These are phyloP conservation scores for Colletotrichum lentis DNA, from an alignment of 2,329 filamentous ascomycete genomes.

Conservation along the genomic window DNA sequence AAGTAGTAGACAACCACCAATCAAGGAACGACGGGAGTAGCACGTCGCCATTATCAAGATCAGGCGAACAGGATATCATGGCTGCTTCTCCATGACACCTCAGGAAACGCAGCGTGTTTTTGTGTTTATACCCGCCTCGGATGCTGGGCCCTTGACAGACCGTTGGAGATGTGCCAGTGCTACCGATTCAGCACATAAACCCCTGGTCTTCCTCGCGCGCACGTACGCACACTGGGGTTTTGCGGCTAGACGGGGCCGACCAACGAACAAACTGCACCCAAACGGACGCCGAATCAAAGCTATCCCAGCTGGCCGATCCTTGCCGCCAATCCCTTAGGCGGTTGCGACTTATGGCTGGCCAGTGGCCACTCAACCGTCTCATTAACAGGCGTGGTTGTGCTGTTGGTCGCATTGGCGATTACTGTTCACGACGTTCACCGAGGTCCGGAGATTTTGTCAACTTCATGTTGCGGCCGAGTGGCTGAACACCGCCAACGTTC, in stretches of 20 bases:
- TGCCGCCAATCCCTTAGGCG: conserved; percentile 28
- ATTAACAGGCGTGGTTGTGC: neutral
- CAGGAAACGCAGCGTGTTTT: neutral
- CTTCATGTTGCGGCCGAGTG: neutral
- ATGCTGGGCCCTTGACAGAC: neutral
- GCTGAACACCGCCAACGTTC: neutral
- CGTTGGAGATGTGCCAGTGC: neutral
- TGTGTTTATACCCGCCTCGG: neutral
- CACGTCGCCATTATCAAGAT: neutral
- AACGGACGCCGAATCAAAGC: conserved; percentile 30
- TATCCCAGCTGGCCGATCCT: conserved; percentile 25
- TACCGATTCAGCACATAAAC: neutral
- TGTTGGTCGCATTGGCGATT: conserved; percentile 2
- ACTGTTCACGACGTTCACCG: neutral
- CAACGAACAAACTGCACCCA: conserved; percentile 19
- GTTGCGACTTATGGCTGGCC: conserved; percentile 6
- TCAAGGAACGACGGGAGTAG: neutral
- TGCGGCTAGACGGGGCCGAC: conserved; percentile 24
- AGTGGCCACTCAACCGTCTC: neutral
- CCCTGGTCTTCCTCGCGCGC: neutral
- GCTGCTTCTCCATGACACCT: neutral
- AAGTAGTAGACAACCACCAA: neutral
- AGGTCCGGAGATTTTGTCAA: neutral
- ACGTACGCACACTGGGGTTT: neutral
- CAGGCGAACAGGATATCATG: neutral